phyloP scores from a whole-genome alignment of 352 stramenopile genomes.

The Pythium phragmiticola region DNA sequence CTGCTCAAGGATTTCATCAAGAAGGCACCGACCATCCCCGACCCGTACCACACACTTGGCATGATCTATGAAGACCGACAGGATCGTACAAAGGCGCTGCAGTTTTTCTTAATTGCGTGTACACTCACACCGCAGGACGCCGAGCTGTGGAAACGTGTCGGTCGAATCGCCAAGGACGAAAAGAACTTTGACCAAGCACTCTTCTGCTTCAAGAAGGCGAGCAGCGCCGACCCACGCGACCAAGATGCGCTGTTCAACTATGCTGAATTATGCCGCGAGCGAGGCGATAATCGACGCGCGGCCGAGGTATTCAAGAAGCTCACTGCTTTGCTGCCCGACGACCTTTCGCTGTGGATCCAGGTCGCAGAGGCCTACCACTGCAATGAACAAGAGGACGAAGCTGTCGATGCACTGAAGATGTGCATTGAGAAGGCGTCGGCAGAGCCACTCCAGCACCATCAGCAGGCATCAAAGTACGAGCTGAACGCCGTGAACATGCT shows the following conservation, averaged over 20 bases:
- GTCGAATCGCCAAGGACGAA: conserved; percentile 82
- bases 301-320: conserved; percentile 84
- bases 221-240: conserved; percentile 76
- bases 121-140: conserved; percentile 79
- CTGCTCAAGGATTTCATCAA: conserved; percentile 89
- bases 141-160: conserved; percentile 84
- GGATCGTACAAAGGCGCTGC: conserved; percentile 75
- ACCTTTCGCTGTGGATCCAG: conserved; percentile 85
- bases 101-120: conserved; percentile 87
- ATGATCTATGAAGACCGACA: conserved; percentile 89
- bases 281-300: conserved; percentile 74
- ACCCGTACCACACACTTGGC: conserved; percentile 84
- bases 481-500: conserved; percentile 90
- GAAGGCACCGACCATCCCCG: conserved; percentile 83
- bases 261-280: conserved; percentile 73
- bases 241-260: conserved; percentile 83
- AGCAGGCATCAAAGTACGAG: conserved; percentile 75
- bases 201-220: conserved; percentile 86
- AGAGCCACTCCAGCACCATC: conserved; percentile 50
- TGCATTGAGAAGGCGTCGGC: conserved; percentile 80
- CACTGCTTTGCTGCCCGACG: conserved; percentile 59
- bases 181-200: conserved; percentile 84
- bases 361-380: conserved; percentile 86
- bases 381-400: conserved; percentile 85
- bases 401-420: conserved; percentile 79